Evolutionary conservation across 2,329 filamentous ascomycete species (phyloP).

Genomic region (Fusarium sp.): DNA sequence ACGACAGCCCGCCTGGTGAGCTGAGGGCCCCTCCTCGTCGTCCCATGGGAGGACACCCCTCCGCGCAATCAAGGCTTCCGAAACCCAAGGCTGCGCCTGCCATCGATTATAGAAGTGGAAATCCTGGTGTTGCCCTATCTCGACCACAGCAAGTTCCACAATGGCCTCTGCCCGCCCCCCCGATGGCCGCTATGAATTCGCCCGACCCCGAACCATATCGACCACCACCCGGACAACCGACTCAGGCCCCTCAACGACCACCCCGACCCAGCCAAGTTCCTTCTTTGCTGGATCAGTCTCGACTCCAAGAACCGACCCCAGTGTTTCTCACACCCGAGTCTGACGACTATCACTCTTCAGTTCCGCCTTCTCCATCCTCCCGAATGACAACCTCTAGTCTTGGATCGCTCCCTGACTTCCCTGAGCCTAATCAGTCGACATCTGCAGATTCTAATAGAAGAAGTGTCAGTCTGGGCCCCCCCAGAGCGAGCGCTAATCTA

Average conservation of each 20-base stretch:
- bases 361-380: slow-evolving; percentile 58
- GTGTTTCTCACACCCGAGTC: slow-evolving; percentile 51
- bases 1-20: slow-evolving; percentile 39
- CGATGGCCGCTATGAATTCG: slow-evolving; percentile 45
- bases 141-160: slow-evolving; percentile 62
- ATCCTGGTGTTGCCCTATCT: slow-evolving; percentile 56
- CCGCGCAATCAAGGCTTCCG: slow-evolving; percentile 26
- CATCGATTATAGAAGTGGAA: slow-evolving; percentile 32
- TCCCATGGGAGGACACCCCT: slow-evolving; percentile 34
- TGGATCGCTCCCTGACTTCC: slow-evolving; percentile 68
- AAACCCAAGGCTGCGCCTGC: slow-evolving; percentile 26
- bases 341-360: slow-evolving; percentile 50
- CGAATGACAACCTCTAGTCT: slow-evolving; percentile 62
- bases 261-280: slow-evolving; percentile 67
- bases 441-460: slow-evolving; percentile 49
- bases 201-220: slow-evolving; percentile 55
- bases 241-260: slow-evolving; percentile 63
- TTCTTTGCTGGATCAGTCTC: slow-evolving; percentile 65
- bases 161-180: slow-evolving; percentile 59
- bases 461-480: slow-evolving; percentile 56
- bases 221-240: slow-evolving; percentile 58
- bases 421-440: slow-evolving; percentile 49
- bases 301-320: slow-evolving; percentile 63
- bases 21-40: slow-evolving; percentile 41
- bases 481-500: slow-evolving; percentile 60